phyloP scores from a whole-genome alignment of 139 green algal species.

The Chlamydomonas sphaeroides region DNA sequence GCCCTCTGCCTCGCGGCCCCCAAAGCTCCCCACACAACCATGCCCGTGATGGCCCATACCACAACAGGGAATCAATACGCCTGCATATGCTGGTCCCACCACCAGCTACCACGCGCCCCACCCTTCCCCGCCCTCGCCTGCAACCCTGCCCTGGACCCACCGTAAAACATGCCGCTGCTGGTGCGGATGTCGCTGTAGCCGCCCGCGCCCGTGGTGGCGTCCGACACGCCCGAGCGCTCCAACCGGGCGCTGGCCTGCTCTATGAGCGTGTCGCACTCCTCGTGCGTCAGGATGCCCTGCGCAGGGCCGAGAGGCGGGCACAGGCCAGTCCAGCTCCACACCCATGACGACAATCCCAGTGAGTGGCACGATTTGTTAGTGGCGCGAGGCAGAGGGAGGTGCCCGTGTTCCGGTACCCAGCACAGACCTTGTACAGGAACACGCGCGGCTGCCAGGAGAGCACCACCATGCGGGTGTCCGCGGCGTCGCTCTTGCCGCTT shows the following conservation, averaged over 20 bases:
- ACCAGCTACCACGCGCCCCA: no score
- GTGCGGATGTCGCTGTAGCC: conserved; percentile 42
- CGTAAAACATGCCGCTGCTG: conserved; percentile 52
- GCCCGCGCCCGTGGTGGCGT: conserved; percentile 11
- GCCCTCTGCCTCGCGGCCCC: no score
- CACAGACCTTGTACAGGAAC: conserved; percentile 39
- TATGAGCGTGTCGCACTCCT: conserved; percentile 30
- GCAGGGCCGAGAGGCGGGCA: no score
- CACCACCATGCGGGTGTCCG: conserved; percentile 24
- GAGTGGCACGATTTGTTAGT: no score
- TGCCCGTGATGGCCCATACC: neutral
- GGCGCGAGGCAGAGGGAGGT: no score
- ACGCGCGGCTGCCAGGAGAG: conserved; percentile 18
- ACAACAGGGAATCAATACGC: no score
- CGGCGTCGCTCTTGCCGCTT: neutral
- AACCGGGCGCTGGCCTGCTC: neutral
- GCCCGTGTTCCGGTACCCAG: no score
- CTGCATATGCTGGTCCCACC: no score
- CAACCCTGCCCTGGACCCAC: no score
- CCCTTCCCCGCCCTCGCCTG: conserved; percentile 25
- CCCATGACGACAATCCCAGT: no score
- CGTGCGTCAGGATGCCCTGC: conserved; percentile 29
- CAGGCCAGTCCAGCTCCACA: no score
- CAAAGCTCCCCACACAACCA: neutral
- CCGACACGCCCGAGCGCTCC: conserved; percentile 16